These are phyloP conservation scores for Solidago caesia DNA, from an alignment of 129 eudicot genomes.

Conservation along the genomic window DNA sequence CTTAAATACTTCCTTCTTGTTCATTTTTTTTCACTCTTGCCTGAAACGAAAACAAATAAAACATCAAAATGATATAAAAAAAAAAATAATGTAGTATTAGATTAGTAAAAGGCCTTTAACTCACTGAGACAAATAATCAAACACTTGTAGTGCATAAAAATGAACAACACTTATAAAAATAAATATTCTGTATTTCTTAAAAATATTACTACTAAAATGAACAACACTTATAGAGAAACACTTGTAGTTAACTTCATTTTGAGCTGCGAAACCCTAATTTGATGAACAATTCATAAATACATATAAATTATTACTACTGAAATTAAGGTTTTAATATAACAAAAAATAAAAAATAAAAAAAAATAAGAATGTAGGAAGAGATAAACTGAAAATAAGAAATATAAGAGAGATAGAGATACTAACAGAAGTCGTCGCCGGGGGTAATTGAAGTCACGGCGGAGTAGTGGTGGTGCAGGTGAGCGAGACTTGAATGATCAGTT, in stretches of 20 bases:
- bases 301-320: no score
- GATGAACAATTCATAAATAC: background rate
- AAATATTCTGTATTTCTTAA: background rate
- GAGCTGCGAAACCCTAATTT: slow-evolving; percentile 7
- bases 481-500: no score
- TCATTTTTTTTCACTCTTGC: slow-evolving; percentile 41
- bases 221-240: background rate
- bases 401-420: no score
- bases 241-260: background rate
- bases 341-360: no score
- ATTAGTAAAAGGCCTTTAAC: background rate
- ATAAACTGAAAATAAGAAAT: no score
- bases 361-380: no score
- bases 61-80: background rate
- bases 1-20: slow-evolving; percentile 88
- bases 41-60: slow-evolving; percentile 2
- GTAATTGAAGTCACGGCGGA: no score
- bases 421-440: no score
- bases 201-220: background rate
- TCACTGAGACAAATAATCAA: background rate
- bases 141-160: background rate
- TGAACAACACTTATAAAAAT: background rate
- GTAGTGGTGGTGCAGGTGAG: no score
- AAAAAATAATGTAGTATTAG: background rate
- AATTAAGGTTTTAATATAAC: no score